Base-by-base conservation (phyloP, 2,329 filamentous ascomycete species). In the Penicillium italicum region DNA sequence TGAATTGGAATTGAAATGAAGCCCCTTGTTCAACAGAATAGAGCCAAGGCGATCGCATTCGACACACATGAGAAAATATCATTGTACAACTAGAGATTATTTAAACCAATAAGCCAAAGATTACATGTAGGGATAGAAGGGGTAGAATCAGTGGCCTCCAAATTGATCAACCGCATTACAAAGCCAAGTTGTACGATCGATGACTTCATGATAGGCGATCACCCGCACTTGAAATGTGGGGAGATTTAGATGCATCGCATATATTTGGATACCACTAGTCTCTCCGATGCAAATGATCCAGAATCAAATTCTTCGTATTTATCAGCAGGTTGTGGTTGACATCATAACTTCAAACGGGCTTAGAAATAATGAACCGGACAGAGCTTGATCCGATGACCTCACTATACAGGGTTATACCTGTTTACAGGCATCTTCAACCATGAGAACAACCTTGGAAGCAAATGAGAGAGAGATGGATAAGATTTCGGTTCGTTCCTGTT, bases 151-250 rank as follows among this genome's bases (percentile, higher is more conserved):
- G 16, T 11, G 38, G 16, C 40, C 4, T n/a, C 10, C 10, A 42
- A 26, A 24, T 18, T n/a, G 40, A 26, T 16, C 8, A 16, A 22
- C 7, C 7, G 14, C 20, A 5, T 24, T 5, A 24, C 22, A 24
- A n/a, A 26, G 24, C 11, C 12, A 24, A 12, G 30, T n/a, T 31
- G 22, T 38, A 37, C 8, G 38, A 48, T 56, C 53, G 33, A 63
- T 62, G 59, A 63, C 57, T 53, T 63, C 57, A 59, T 61, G 38
- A n/a, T n/a, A n/a, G n/a, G n/a, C n/a, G n/a, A n/a, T n/a, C n/a
- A n/a, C n/a, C n/a, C n/a, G n/a, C n/a, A n/a, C n/a, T n/a, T n/a
- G n/a, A n/a, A n/a, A n/a, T n/a, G n/a, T n/a, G 36, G 38, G 20
- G 45, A 6, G 20, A 28, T 24, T n/a, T 24, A 14, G 14, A 42